phyloP scores from a whole-genome alignment of 2,329 filamentous ascomycete species.

The Endoconidiophora laricicola region DNA sequence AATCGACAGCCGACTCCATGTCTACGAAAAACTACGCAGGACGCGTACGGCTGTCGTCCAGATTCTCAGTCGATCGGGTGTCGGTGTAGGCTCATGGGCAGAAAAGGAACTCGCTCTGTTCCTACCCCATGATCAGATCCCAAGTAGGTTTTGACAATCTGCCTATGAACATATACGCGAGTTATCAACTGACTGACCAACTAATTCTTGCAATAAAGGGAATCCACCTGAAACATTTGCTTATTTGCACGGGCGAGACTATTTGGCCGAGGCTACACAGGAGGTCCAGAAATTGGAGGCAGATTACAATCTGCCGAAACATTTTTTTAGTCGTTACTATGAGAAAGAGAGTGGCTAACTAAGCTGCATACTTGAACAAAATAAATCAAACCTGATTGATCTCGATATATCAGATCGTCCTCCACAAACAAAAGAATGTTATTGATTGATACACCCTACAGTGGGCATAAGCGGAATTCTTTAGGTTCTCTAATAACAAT shows the following conservation, averaged over 20 bases:
- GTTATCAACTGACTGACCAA: background rate
- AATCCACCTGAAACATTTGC: background rate
- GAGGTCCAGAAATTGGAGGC: background rate
- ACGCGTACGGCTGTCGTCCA: slow-evolving; percentile 22
- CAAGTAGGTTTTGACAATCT: background rate
- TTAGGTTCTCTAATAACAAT: background rate
- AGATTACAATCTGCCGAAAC: background rate
- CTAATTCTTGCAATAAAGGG: background rate
- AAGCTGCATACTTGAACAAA: background rate
- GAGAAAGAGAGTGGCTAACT: background rate
- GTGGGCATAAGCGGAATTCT: too few species aligned
- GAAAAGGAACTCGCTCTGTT: background rate
- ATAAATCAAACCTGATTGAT: background rate
- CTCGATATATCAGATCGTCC: background rate
- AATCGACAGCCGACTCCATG: slow-evolving; percentile 15
- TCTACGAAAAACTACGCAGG: slow-evolving; percentile 17
- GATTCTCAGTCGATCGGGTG: slow-evolving; percentile 18
- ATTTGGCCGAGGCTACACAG: background rate
- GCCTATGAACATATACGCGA: background rate
- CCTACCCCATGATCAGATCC: background rate
- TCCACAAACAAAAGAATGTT: background rate
- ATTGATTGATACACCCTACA: background rate
- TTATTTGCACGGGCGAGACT: background rate
- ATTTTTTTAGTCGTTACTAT: background rate
- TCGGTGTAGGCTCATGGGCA: background rate